Evolutionary conservation across 768 basidiomycete genomes (phyloP), one percentile per base, ranked within the genome.

Genomic region (Kwoniella dendrophila): DNA sequence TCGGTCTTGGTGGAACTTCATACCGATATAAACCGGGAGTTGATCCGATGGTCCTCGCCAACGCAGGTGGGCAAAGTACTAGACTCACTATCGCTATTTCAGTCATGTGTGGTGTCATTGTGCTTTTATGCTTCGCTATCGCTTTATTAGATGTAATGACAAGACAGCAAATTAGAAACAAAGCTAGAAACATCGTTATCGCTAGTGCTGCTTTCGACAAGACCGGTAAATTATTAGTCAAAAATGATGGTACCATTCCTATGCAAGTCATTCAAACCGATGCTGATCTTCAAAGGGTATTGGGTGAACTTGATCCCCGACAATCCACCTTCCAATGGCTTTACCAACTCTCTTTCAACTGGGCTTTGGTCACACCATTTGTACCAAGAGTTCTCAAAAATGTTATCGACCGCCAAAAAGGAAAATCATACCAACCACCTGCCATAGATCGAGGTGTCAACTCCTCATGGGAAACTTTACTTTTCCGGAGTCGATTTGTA

Each of bases 251-350:
- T 29, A 75, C 72, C 5, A 63, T 80, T n/a, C 79, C 79, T 2
- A 71, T 78, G 70, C 71, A 78, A 44, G 67, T 78, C 32, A 78
- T 80, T 54, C 71, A 80, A 64, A 78, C 77, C 3, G 72, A 78
- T 20, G 72, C 73, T 14, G 70, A 74, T 29, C 61, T 75, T 27
- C 67, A 73, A 63, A 63, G 69, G 55, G 63, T 78, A 24, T 54
- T 77, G 26, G 59, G 60, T 32, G 73, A 79, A 56, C 73, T 79
- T 11, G 77, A 79, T 49, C 76, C 75, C 24, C 68, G 71, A n/a
- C 68, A 71, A 49, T 63, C 74, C n/a, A 77, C 73, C 5, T 80
- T 78, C 74, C 79, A 79, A 54, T 80, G 78, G 78, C 68, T 80
- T 4, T 80, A 75, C 70, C 70, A 72, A 32, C 67, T 80, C 20